These are phyloP conservation scores for Chaetomidium leptoderma DNA, from an alignment of 495 filamentous ascomycete species.

Conservation along the genomic window DNA sequence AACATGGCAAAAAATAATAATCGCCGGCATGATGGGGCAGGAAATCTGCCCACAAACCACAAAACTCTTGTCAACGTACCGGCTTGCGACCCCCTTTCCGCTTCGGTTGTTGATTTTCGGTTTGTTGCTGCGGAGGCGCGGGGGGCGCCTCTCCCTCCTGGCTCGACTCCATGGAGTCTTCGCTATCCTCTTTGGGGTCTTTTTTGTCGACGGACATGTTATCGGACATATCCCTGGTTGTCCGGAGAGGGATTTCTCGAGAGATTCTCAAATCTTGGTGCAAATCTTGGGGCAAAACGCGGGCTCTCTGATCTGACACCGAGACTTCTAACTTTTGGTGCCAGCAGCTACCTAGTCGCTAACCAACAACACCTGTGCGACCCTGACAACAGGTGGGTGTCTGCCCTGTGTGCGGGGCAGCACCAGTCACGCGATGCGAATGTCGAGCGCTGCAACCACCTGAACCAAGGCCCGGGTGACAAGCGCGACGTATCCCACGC, in stretches of 20 bases:
- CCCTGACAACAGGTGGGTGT: constrained; percentile 7
- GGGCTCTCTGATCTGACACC: not conserved
- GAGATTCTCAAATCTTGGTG: not conserved
- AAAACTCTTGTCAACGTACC: constrained; percentile 50
- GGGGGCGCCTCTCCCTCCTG: constrained; percentile 47
- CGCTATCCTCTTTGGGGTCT: constrained; percentile 49
- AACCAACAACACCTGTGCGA: constrained; percentile 10
- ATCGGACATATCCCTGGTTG: constrained; percentile 47
- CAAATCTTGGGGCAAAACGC: not conserved
- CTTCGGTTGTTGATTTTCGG: constrained; percentile 59
- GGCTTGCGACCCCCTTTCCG: constrained; percentile 96
- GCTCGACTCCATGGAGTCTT: constrained; percentile 53
- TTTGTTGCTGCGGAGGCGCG: constrained; percentile 34
- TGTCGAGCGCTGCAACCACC: constrained; percentile 11
- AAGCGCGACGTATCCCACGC: constrained; percentile 14
- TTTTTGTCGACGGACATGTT: constrained; percentile 59
- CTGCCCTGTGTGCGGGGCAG: constrained; percentile 4
- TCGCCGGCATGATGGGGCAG: not conserved
- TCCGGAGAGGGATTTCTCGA: not conserved
- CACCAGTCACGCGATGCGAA: not conserved
- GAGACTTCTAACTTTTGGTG: not conserved
- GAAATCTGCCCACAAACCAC: constrained; percentile 9
- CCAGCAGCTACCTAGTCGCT: constrained; percentile 4
- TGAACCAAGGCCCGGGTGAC: not conserved
- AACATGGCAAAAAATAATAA: not conserved